A percentile compares a stretch with the other conserved stretches of the same genome.
These are phyloP conservation scores for Aspergillus melleus DNA, from an alignment of 2,329 filamentous ascomycete species.

Conservation along the genomic window DNA sequence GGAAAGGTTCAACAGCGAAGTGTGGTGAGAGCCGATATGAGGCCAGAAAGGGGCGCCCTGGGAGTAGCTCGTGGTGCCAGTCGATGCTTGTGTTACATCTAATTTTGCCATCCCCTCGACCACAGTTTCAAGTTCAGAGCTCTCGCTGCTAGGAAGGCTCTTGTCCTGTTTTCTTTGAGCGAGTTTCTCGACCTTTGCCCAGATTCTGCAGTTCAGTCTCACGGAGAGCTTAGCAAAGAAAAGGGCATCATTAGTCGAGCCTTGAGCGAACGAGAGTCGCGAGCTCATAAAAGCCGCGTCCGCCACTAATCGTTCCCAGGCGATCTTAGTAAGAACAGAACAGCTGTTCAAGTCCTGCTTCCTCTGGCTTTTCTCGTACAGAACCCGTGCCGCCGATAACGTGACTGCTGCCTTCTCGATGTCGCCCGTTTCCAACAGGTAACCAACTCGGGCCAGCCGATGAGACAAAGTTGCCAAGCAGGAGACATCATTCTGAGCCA, in stretches of 20 bases:
- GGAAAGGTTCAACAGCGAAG: conserved; percentile 71
- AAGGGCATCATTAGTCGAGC: conserved; percentile 47
- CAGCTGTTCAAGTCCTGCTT: conserved; percentile 32
- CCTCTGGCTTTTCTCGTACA: conserved; percentile 35
- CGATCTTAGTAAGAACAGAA: conserved; percentile 42
- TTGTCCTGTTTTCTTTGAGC: conserved; percentile 37
- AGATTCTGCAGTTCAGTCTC: conserved; percentile 51
- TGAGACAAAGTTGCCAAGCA: conserved; percentile 55
- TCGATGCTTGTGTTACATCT: conserved; percentile 37
- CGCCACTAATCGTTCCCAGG: conserved; percentile 56
- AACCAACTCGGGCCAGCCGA: conserved; percentile 73
- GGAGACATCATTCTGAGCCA: conserved; percentile 42
- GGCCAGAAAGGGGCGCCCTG: conserved; percentile 75
- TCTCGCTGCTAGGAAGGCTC: conserved; percentile 17
- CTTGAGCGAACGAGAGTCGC: conserved; percentile 60
- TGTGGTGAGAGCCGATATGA: conserved; percentile 71
- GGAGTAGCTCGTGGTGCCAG: conserved; percentile 46
- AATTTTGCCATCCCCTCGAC: conserved; percentile 42
- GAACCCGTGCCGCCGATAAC: conserved; percentile 27
- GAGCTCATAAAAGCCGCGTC: conserved; percentile 66
- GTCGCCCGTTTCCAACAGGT: conserved; percentile 67
- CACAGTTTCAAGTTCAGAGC: conserved; percentile 37
- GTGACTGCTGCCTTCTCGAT: conserved; percentile 57
- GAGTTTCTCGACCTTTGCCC: conserved; percentile 52
- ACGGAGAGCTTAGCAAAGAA: conserved; percentile 52